These are phyloP conservation scores for Fagopyrum esculentum DNA, from an alignment of 148 eudicot species.

Conservation along the genomic window DNA sequence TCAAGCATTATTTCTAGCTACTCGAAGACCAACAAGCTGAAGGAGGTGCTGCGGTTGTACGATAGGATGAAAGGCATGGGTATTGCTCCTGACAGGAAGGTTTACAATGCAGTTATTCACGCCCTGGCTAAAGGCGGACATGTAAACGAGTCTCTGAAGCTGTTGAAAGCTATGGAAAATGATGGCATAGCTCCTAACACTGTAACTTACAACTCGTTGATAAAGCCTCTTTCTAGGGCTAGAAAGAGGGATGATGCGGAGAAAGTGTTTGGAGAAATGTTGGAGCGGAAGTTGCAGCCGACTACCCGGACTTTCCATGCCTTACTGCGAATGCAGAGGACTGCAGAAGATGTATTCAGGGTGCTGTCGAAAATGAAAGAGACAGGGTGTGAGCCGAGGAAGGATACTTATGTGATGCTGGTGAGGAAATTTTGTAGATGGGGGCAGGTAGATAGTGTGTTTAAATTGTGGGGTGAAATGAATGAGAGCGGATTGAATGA, in stretches of 20 bases:
- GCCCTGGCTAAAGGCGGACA: conserved; percentile 69
- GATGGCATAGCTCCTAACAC: conserved; percentile 53
- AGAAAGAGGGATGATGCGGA: conserved; percentile 44
- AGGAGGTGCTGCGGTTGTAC: conserved; percentile 48
- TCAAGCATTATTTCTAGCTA: conserved; percentile 64
- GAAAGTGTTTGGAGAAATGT: conserved; percentile 53
- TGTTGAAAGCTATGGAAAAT: conserved; percentile 64
- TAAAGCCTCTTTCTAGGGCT: conserved; percentile 14
- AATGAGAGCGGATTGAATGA: conserved; percentile 50
- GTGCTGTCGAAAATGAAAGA: conserved; percentile 19
- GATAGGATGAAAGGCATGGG: conserved; percentile 51
- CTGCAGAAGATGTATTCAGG: conserved; percentile 49
- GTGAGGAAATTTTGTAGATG: conserved; percentile 76
- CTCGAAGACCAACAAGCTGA: conserved; percentile 43
- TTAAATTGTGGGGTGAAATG: conserved; percentile 68
- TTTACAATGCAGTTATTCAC: conserved; percentile 71
- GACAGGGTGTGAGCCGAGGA: conserved; percentile 45
- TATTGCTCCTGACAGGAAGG: conserved; percentile 70
- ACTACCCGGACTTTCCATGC: conserved; percentile 66
- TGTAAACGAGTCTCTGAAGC: conserved; percentile 49
- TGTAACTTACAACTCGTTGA: conserved; percentile 75
- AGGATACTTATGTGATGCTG: conserved; percentile 70
- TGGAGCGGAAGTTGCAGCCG: conserved; percentile 48
- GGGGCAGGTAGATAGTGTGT: conserved; percentile 53
- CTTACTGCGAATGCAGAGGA: conserved; percentile 50